Evolutionary conservation across 202 grass and related monocot genomes (phyloP), one percentile per base, ranked within the genome.

Genomic region (Eragrostis tef): DNA sequence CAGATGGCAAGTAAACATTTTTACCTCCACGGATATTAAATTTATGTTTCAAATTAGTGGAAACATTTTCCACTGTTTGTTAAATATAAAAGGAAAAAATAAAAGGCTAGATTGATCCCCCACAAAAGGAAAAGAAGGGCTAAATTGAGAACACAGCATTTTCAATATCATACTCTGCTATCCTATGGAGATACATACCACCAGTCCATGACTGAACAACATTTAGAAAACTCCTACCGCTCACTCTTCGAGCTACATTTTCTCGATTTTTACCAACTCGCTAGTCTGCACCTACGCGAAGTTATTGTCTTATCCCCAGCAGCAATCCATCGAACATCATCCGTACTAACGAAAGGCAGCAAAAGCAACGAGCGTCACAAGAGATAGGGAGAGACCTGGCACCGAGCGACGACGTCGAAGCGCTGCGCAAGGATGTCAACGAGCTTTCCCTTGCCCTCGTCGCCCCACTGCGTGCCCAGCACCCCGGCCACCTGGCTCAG

Each of bases 401-500:
- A 98, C 19, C 95, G 90, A 16, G 92, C 95, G 27, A 98, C 92
- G 71, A 98, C 81, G 66, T 92, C 87, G 77, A 89, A 89, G 58
- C 81, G 83, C 58, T 77, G 41, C 15, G 87, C 76, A 57, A 92
- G 84, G 58, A 92, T 80, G 65, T 92, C 84, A 11, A 89, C 77
- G 65, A 89, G 87, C 65, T 92, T 92, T 0, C 84, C 87, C 71
- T 92, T 92, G 10, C 90, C 90, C 87, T 92, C 90, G 71, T 92
- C 90, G 15, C 90, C 90, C 90, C 90, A 92, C 84, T 92, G 84
- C 31, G 87, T 77, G 22, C 90, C 90, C 1, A 92, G 92, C 62
- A 98, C 92, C 13, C 87, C 88, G 19, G 90, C 57, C 17, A 98
- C 95, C 92, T 94, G 95, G 83, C 92, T 94, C 83, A 98, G 92